Conservation (phyloP, 805 yeast species). For the Ogataea parapolymorpha region DNA sequence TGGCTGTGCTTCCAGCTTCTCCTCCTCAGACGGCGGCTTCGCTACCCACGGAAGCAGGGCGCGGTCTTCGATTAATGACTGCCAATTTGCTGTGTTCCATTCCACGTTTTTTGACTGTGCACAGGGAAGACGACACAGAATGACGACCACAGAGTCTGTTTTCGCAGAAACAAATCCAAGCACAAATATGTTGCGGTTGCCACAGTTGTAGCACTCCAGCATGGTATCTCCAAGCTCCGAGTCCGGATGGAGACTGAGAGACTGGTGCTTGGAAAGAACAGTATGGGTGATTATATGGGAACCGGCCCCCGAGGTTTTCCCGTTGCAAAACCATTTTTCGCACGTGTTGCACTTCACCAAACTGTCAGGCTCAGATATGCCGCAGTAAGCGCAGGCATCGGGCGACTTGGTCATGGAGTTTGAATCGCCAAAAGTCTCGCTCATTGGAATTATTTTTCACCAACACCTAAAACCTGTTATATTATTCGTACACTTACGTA, state of each 20-base stretch:
- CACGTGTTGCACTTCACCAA: slow-evolving; percentile 77
- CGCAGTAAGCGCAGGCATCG: slow-evolving; percentile 65
- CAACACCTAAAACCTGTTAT: slow-evolving; percentile 7
- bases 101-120: slow-evolving; percentile 68
- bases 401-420: not conserved
- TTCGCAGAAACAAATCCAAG: slow-evolving; percentile 88
- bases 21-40: slow-evolving; percentile 62
- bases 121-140: slow-evolving; percentile 86
- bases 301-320: slow-evolving; percentile 48
- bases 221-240: slow-evolving; percentile 84
- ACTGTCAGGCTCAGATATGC: slow-evolving; percentile 57
- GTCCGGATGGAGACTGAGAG: slow-evolving; percentile 70
- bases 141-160: slow-evolving; percentile 79
- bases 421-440: slow-evolving; percentile 11
- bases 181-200: slow-evolving; percentile 71
- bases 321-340: slow-evolving; percentile 87
- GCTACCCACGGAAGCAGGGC: slow-evolving; percentile 82
- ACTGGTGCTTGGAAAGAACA: slow-evolving; percentile 74
- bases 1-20: slow-evolving; percentile 49
- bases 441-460: slow-evolving; percentile 11
- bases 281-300: slow-evolving; percentile 86
- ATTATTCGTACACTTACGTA: slow-evolving; percentile 1
- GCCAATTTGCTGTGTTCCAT: slow-evolving; percentile 92
- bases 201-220: slow-evolving; percentile 89
- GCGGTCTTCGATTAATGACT: slow-evolving; percentile 75